phyloP scores from a whole-genome alignment of 2,329 filamentous ascomycete species.

The Claviceps pazoutovae region DNA sequence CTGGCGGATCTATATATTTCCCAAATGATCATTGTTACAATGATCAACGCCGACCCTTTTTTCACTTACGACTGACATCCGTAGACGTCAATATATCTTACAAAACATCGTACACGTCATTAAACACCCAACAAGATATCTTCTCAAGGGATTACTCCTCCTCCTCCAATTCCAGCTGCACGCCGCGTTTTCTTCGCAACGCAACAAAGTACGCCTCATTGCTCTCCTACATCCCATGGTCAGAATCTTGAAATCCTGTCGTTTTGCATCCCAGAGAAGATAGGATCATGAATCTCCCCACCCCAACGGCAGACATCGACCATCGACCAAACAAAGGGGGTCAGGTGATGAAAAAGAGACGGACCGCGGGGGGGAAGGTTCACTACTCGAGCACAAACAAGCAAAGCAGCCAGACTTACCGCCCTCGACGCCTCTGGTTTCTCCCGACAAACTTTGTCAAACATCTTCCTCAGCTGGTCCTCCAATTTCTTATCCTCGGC shows the following conservation, averaged over 20 bases:
- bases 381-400: not conserved
- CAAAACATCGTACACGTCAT: not conserved
- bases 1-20: too few relatives aligned
- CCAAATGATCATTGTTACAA: too few relatives aligned
- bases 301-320: not conserved
- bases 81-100: not conserved
- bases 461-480: constrained; percentile 58
- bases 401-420: constrained; percentile 36
- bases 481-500: constrained; percentile 72
- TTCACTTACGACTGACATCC: not conserved
- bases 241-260: not conserved
- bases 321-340: not conserved
- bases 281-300: too few relatives aligned
- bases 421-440: constrained; percentile 85
- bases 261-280: too few relatives aligned
- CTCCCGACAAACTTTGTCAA: constrained; percentile 66
- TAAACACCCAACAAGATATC: not conserved
- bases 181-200: constrained; percentile 46
- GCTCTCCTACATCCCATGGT: constrained; percentile 18
- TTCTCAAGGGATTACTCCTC: not conserved
- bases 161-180: constrained; percentile 11
- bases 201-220: constrained; percentile 81
- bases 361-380: not conserved
- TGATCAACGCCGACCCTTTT: not conserved
- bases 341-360: not conserved